Conservation (phyloP, 225 moss, liverwort and hornwort genomes). For the Pleurozium schreberi region DNA sequence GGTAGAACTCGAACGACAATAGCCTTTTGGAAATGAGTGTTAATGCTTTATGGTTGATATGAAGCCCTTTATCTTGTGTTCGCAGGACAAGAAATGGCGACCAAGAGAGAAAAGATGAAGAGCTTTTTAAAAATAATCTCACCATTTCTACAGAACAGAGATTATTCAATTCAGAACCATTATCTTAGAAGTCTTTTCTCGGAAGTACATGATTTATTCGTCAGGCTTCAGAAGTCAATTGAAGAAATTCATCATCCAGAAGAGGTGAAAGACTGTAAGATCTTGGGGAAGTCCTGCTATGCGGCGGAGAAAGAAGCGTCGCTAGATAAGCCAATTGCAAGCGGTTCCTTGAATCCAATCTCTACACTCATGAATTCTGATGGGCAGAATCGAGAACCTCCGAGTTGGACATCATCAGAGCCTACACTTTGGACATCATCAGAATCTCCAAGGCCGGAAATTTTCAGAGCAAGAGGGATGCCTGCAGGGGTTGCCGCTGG, state of each 20-base stretch:
- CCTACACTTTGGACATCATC: background rate
- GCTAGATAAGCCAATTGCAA: background rate
- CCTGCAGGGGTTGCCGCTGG: slow-evolving; percentile 10
- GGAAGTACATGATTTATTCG: slow-evolving; percentile 10
- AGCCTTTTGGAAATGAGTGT: background rate
- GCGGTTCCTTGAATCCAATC: background rate
- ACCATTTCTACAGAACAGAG: slow-evolving; percentile 5
- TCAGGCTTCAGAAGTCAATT: slow-evolving; percentile 12
- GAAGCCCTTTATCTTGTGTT: background rate
- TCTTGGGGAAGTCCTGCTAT: background rate
- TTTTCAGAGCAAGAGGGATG: slow-evolving; percentile 22
- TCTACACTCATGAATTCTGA: background rate
- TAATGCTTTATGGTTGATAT: background rate
- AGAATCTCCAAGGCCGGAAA: slow-evolving; percentile 11
- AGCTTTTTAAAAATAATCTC: slow-evolving; percentile 1
- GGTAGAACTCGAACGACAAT: background rate
- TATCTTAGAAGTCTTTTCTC: background rate
- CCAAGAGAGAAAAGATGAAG: slow-evolving; percentile 21
- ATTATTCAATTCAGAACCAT: slow-evolving; percentile 5
- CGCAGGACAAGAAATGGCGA: slow-evolving; percentile 26
- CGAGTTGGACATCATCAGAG: background rate
- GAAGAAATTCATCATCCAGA: background rate
- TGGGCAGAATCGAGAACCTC: background rate
- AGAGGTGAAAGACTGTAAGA: slow-evolving; percentile 1
- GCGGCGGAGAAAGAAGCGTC: background rate